These are phyloP conservation scores for Pinus taeda DNA, from an alignment of 75 land plant species.

Conservation along the genomic window DNA sequence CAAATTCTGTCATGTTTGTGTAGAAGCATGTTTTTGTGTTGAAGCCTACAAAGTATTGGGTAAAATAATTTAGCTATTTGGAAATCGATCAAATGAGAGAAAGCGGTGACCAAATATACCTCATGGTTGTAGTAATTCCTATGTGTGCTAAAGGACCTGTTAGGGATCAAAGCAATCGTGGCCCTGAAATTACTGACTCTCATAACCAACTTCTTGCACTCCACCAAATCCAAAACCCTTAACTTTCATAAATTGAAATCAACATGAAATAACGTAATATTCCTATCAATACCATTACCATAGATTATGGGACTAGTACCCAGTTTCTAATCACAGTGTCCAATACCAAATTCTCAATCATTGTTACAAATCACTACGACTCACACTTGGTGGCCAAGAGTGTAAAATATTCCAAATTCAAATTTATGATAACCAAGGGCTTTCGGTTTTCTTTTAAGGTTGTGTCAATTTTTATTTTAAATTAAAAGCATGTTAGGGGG, in stretches of 20 bases:
- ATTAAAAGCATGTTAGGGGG: too few relatives aligned
- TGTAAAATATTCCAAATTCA: too few relatives aligned
- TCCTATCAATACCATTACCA: slow-evolving; percentile 96
- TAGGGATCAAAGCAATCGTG: slow-evolving; percentile 68
- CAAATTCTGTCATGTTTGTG: background rate
- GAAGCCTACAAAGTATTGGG: background rate
- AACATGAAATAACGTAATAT: slow-evolving; percentile 86
- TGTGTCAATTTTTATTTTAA: too few relatives aligned
- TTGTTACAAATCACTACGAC: background rate
- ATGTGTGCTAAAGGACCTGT: slow-evolving; percentile 69
- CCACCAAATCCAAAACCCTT: background rate
- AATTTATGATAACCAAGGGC: too few relatives aligned
- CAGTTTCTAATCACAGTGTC: slow-evolving; percentile 94
- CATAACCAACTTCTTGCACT: slow-evolving; percentile 62
- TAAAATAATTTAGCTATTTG: background rate
- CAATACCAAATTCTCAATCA: slow-evolving; percentile 93
- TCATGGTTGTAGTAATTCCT: slow-evolving; percentile 72
- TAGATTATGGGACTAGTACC: slow-evolving; percentile 88
- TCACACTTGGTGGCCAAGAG: too few relatives aligned
- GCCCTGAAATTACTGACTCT: slow-evolving; percentile 52
- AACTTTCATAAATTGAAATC: background rate
- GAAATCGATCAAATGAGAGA: background rate
- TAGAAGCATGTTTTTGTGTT: background rate
- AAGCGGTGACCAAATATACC: slow-evolving; percentile 20
- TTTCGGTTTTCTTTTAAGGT: too few relatives aligned